These are phyloP conservation scores for Leptoxyphium fumago DNA, from an alignment of 2,329 filamentous ascomycete genomes.

Conservation along the genomic window DNA sequence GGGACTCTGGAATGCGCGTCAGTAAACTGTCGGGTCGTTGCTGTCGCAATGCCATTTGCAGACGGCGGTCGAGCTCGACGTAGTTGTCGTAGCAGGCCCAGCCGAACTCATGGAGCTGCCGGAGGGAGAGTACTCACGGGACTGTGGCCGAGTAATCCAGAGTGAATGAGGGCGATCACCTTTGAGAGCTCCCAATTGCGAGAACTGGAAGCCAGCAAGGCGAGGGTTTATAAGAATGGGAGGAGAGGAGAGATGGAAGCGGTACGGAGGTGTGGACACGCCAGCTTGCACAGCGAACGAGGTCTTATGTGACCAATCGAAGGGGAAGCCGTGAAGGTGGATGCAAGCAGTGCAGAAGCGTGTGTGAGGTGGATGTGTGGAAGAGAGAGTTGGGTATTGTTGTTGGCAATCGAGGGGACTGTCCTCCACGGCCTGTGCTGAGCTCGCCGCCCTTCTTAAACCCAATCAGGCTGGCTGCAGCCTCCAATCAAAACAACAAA, in stretches of 20 bases:
- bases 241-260: not conserved
- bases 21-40: not conserved
- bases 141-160: not conserved
- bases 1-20: constrained; percentile 44
- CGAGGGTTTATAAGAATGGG: not conserved
- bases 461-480: not conserved
- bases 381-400: not conserved
- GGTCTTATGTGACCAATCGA: not conserved
- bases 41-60: no score
- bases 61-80: no score
- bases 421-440: not conserved
- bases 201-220: not conserved
- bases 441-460: not conserved
- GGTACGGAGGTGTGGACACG: not conserved
- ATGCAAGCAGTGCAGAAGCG: not conserved
- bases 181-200: not conserved
- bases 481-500: not conserved
- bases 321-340: not conserved
- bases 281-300: not conserved
- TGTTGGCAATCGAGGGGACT: not conserved
- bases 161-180: not conserved
- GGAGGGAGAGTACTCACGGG: not conserved
- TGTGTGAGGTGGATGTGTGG: not conserved
- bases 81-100: no score
- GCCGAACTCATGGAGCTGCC: no score